Base-by-base conservation (phyloP, 306 rosid genomes). In the Trifolium fragiferum region DNA sequence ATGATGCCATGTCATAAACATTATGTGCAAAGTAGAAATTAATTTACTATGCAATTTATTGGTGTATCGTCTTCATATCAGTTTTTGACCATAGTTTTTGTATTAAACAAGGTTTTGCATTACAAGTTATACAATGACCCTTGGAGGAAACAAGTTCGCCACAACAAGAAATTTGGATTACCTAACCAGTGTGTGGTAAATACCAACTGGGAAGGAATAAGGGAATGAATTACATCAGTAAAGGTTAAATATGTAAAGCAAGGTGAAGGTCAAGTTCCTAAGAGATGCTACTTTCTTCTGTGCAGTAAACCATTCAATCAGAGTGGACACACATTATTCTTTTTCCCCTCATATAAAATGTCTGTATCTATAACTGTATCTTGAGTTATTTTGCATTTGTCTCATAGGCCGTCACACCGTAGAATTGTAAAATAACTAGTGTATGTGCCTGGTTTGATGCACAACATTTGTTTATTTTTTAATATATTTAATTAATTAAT, bases 71-170 rank as follows among this genome's bases (percentile, higher is more conserved):
- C 8, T 73, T 4, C 25, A 47, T 74, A 2, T 80, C 21, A n/a
- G 33, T 30, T 46, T 21, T 76, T 84, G 71, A 73, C 76, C 23
- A 25, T 47, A 67, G 7, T 43, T 79, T 54, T 70, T 61, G 44
- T 72, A 68, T 76, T 55, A 20, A 64, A 76, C 59, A 74, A 90
- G 98, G 84, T 89, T 83, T 78, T 93, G 88, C 97, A 93, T 79
- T 85, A 89, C 87, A 91, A 93, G 87, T 81, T 93, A 67, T 96
- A 93, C 37, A 86, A 91, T 19, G 98, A 93, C 15, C 93, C 87
- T 44, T 91, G 97, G 98, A 85, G 93, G 90, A 87, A 74, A 79
- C 81, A 33, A 51, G 80, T 80, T 76, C 71, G 19, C 50, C 72
- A 58, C 18, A 67, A 79, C 50, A 90, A 91, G 76, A 83, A 81